phyloP scores from a whole-genome alignment of 345 rosid species.

The Arabidopsis suecica region DNA sequence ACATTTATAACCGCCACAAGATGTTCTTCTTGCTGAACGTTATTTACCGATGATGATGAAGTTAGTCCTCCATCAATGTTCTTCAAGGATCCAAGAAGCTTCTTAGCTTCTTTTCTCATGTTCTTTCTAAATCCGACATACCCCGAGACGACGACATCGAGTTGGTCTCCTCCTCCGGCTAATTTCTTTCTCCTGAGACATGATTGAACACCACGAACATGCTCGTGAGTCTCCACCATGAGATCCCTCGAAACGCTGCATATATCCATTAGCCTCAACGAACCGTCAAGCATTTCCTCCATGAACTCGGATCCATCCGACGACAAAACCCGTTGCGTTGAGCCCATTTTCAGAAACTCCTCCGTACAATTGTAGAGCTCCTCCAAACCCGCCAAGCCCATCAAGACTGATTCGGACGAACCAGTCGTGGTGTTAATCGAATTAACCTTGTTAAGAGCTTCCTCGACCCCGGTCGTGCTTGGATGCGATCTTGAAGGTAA shows the following conservation, averaged over 20 bases:
- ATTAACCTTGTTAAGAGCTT: conserved; percentile 59
- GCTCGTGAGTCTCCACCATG: conserved; percentile 57
- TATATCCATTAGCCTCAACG: conserved; percentile 61
- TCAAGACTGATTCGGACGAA: conserved; percentile 49
- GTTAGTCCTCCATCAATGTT: conserved; percentile 50
- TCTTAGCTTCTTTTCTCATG: conserved; percentile 62
- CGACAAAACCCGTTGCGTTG: conserved; percentile 59
- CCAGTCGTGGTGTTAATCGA: conserved; percentile 42
- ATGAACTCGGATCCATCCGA: conserved; percentile 46
- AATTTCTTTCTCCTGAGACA: conserved; percentile 62
- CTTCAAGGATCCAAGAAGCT: conserved; percentile 51
- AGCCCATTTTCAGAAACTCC: conserved; percentile 62
- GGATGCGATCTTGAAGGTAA: conserved; percentile 82
- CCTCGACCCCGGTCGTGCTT: conserved; percentile 50
- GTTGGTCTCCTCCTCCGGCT: conserved; percentile 36
- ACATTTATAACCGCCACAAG: conserved; percentile 50
- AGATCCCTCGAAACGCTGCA: conserved; percentile 64
- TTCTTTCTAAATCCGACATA: conserved; percentile 57
- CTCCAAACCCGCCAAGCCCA: conserved; percentile 51
- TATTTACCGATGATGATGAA: conserved; percentile 14
- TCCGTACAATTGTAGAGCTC: conserved; percentile 54
- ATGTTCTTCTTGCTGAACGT: conserved; percentile 43
- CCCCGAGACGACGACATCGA: conserved; percentile 33
- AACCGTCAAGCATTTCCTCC: conserved; percentile 64
- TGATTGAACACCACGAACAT: conserved; percentile 60